phyloP scores from a whole-genome alignment of 2,329 filamentous ascomycete genomes.

The Talaromyces pinophilus region DNA sequence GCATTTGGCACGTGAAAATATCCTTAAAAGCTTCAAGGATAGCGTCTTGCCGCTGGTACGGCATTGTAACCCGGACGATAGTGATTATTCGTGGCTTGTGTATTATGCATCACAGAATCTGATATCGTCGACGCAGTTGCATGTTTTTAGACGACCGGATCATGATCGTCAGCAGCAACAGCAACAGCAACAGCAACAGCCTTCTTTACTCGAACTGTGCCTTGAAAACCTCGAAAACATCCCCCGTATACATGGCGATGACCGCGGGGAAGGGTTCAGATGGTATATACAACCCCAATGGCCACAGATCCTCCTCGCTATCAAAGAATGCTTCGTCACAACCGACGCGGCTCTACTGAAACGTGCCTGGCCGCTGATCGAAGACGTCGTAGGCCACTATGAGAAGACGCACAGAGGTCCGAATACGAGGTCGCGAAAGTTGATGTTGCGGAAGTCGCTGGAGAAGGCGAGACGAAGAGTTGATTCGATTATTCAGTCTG shows the following conservation, averaged over 20 bases:
- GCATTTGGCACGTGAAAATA: not conserved
- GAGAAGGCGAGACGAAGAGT: constrained; percentile 11
- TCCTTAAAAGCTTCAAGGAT: constrained; percentile 25
- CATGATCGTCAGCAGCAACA: not conserved
- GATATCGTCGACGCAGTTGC: constrained; percentile 27
- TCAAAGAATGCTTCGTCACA: constrained; percentile 34
- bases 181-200: not conserved
- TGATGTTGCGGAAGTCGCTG: constrained; percentile 5
- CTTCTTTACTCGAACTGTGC: constrained; percentile 24
- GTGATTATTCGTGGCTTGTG: constrained; percentile 34
- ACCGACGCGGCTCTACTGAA: constrained; percentile 26
- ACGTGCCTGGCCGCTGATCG: constrained; percentile 33
- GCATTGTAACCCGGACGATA: constrained; percentile 35
- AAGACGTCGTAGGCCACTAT: constrained; percentile 24
- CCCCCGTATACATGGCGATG: constrained; percentile 31
- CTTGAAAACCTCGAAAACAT: constrained; percentile 30
- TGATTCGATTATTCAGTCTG: constrained; percentile 7
- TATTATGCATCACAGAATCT: constrained; percentile 32
- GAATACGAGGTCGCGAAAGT: not conserved
- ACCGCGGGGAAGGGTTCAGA: constrained; percentile 34
- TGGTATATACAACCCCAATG: constrained; percentile 34
- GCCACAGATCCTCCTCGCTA: constrained; percentile 32
- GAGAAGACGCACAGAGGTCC: not conserved
- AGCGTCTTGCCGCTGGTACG: constrained; percentile 26
- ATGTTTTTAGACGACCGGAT: constrained; percentile 13